Evolutionary conservation across 208 protist species (phyloP).

Genomic region (Phytomonas francai): DNA sequence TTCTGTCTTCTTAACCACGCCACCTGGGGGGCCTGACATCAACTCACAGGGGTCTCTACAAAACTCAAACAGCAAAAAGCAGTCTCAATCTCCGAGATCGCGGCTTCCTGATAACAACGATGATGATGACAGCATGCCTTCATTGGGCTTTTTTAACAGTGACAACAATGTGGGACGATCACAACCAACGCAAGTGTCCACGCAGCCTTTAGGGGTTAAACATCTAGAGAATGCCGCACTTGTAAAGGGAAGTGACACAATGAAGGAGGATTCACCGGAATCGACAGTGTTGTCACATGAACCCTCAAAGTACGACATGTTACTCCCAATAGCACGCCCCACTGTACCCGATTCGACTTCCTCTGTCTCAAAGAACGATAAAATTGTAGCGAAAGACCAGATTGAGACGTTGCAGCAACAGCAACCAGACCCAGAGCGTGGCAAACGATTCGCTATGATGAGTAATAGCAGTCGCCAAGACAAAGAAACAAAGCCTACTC

Average conservation of each 20-base stretch:
- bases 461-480: background rate
- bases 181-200: conserved; percentile 4
- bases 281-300: background rate
- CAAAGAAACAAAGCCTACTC: background rate
- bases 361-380: background rate
- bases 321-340: background rate
- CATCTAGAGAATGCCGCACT: background rate
- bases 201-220: background rate
- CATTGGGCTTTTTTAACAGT: conserved; percentile 1
- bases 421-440: background rate
- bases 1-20: background rate
- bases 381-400: background rate
- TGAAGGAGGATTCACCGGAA: background rate
- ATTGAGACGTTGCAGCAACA: background rate
- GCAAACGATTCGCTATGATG: background rate
- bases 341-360: background rate
- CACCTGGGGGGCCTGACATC: background rate
- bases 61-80: background rate
- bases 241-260: background rate
- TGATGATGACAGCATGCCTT: conserved; percentile 4
- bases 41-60: background rate
- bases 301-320: background rate
- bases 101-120: background rate
- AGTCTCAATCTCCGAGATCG: background rate
- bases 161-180: background rate